A percentile compares a stretch with the other conserved stretches of the same genome.
Conservation (phyloP, 306 rosid species). For the Rubus idaeus region DNA sequence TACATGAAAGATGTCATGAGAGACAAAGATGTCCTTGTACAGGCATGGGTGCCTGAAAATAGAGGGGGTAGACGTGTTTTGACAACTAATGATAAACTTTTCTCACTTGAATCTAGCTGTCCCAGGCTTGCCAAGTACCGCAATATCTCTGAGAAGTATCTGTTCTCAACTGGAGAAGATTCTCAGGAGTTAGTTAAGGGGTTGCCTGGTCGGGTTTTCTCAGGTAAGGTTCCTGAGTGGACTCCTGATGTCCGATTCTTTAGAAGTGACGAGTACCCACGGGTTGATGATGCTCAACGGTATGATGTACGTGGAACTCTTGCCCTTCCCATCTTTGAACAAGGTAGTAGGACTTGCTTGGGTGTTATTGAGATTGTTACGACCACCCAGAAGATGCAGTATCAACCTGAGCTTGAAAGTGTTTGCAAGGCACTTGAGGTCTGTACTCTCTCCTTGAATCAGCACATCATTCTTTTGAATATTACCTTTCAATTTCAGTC, state of each 20-base stretch:
- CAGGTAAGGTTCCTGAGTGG: constrained; percentile 88
- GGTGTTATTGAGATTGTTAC: constrained; percentile 92
- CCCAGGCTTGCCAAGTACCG: constrained; percentile 62
- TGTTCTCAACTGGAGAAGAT: constrained; percentile 63
- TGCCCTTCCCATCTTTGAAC: constrained; percentile 86
- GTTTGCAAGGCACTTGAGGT: constrained; percentile 98
- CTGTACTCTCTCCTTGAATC: constrained; percentile 19
- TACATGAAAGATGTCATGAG: constrained; percentile 52
- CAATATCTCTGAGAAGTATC: constrained; percentile 54
- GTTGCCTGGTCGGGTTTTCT: constrained; percentile 85
- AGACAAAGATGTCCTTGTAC: constrained; percentile 74
- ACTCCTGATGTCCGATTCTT: constrained; percentile 90
- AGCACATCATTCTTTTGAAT: constrained; percentile 9
- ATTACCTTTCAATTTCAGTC: constrained; percentile 6
- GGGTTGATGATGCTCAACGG: constrained; percentile 71
- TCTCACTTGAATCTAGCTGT: constrained; percentile 48
- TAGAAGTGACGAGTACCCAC: constrained; percentile 70
- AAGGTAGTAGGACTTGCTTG: constrained; percentile 68
- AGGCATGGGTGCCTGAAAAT: constrained; percentile 77
- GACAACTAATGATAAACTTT: constrained; percentile 58
- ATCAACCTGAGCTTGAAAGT: constrained; percentile 64
- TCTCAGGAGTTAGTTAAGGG: constrained; percentile 53
- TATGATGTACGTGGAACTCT: constrained; percentile 74
- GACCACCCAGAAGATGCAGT: constrained; percentile 65
- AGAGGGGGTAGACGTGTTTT: constrained; percentile 65